Conservation (phyloP, 345 rosid genomes). For the Salix suchowensis region DNA sequence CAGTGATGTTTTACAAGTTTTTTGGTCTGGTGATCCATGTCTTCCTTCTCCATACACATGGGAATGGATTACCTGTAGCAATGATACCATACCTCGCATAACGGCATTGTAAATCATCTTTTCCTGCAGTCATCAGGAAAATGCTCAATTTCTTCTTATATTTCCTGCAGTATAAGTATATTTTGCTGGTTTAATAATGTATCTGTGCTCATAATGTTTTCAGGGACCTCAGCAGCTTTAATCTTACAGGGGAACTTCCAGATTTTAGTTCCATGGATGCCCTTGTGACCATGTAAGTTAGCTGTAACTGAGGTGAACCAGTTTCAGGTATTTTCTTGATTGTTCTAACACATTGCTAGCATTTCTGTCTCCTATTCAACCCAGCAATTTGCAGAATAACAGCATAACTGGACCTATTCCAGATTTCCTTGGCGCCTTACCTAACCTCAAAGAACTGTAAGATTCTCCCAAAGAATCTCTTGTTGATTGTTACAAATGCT, state of each 20-base stretch:
- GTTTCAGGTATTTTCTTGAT: not conserved
- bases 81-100: slow-evolving; percentile 26
- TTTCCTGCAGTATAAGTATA: too few relatives aligned
- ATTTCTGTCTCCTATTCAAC: not conserved
- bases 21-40: slow-evolving; percentile 45
- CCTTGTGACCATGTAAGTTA: slow-evolving; percentile 30
- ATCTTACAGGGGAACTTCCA: slow-evolving; percentile 35
- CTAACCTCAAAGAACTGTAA: slow-evolving; percentile 12
- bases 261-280: slow-evolving; percentile 47
- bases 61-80: slow-evolving; percentile 44
- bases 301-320: too few relatives aligned
- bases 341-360: not conserved
- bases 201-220: not conserved
- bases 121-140: not conserved
- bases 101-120: slow-evolving; percentile 36
- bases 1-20: slow-evolving; percentile 2
- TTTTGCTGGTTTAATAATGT: not conserved
- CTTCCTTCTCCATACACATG: slow-evolving; percentile 39
- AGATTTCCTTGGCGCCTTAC: slow-evolving; percentile 18
- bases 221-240: slow-evolving; percentile 36
- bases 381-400: slow-evolving; percentile 21
- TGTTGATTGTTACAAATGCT: not conserved
- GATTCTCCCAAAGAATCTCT: not conserved
- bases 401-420: slow-evolving; percentile 22
- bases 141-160: not conserved